Evolutionary conservation across 176 grass and related monocot genomes (phyloP), one percentile per base, ranked within the genome.

Genomic region (Areca catechu): DNA sequence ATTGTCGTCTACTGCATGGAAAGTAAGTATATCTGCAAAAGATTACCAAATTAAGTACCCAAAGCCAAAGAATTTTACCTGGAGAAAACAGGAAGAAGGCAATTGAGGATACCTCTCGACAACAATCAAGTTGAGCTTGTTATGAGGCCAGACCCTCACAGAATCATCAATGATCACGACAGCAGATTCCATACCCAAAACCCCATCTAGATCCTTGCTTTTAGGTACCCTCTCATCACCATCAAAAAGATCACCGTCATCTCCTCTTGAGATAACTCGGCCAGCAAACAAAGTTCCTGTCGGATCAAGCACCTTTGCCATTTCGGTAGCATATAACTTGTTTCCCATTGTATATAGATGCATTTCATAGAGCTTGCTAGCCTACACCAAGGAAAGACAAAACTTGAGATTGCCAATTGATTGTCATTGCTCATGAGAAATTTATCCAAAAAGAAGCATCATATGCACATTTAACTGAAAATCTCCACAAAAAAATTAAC

Each of bases 291-390:
- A 69, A 49, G 68, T 57, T 22, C 88, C 84, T 20, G 61, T 88
- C 58, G 88, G 93, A 65, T 98, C 93, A 65, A 98, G 83, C 65
- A 92, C 76, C 74, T 85, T 98, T 22, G 93, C 93, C 93, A 98
- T 98, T 76, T 98, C 93, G 16, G 88, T 89, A 50, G 93, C 93
- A 57, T 98, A 98, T 25, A 92, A 50, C 49, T 98, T 98, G 71
- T 98, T 98, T 16, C 93, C 93, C 93, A 98, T 98, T 6, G 93
- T 98, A 73, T 98, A 98, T 4, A 98, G 55, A 80, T 98, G 93
- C 27, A 98, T 78, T 75, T 98, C 93, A 3, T 80, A 98, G 22
- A 89, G 81, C 59, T 80, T 89, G 54, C 88, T 98, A 16, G 78
- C 93, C 93, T 98, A 69, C 63, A 73, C 47, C 65, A 77, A 24